Percentiles rank a stretch among this genome's conserved stretches.
Conservation (phyloP, 2,329 filamentous ascomycete genomes). For the Ophiostoma angusticollis region DNA sequence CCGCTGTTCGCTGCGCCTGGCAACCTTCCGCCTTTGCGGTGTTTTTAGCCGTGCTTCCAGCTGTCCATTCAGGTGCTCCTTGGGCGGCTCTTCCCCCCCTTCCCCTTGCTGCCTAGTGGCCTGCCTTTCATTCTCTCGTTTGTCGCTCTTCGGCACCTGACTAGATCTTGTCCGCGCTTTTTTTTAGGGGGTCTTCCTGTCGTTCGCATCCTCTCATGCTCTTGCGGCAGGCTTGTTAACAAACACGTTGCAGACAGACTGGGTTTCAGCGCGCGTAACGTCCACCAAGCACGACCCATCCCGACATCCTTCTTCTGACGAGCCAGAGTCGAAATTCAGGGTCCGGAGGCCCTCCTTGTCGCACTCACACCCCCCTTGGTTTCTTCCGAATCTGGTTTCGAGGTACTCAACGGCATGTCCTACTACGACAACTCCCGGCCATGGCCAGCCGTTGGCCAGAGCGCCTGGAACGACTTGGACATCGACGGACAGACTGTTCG, state of each 20-base stretch:
- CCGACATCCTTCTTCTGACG: not conserved
- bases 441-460: constrained; percentile 18
- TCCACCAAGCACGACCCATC: not conserved
- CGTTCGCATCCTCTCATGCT: not conserved
- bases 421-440: constrained; percentile 19
- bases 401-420: constrained; percentile 14
- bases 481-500: constrained; percentile 18
- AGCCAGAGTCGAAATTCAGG: not conserved
- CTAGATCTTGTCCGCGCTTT: not conserved
- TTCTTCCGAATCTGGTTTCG: not conserved
- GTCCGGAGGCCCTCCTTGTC: not conserved
- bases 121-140: constrained; percentile 1
- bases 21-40: too few relatives aligned
- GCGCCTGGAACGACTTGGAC: constrained; percentile 18
- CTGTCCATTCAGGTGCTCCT: not conserved
- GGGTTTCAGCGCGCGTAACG: not conserved
- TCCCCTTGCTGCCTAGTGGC: too few relatives aligned
- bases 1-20: too few relatives aligned
- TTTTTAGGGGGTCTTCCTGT: not conserved
- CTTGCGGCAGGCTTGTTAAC: not conserved
- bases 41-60: not conserved
- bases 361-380: not conserved
- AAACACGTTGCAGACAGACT: constrained; percentile 1
- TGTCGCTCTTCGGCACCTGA: too few relatives aligned
- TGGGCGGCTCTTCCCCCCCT: not conserved